Conservation (phyloP, 1,284 basidiomycete species). For the Ustilago sp. region DNA sequence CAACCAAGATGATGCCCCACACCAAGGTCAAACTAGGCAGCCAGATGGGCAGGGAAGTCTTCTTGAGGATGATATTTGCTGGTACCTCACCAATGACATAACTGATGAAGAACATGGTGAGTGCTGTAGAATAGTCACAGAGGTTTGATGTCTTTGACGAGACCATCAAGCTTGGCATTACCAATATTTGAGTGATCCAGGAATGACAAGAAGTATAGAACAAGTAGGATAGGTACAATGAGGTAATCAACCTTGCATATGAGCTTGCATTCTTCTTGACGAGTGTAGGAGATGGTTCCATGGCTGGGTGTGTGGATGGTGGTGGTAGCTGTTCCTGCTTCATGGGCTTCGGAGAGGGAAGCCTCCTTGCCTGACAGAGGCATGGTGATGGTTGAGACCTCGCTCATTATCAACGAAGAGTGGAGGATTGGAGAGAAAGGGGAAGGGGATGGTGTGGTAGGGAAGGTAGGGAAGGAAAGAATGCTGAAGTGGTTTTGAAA, state of each 20-base stretch:
- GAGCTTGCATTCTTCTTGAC: constrained; percentile 48
- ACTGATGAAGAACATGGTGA: constrained; percentile 56
- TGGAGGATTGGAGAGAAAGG: background rate
- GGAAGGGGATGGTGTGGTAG: too few species aligned
- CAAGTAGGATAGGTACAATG: constrained; percentile 57
- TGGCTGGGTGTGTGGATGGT: constrained; percentile 22
- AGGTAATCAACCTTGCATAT: constrained; percentile 58
- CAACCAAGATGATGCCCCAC: constrained; percentile 76
- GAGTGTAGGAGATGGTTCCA: constrained; percentile 45
- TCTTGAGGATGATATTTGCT: constrained; percentile 71
- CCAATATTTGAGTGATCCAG: constrained; percentile 59
- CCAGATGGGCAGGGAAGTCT: constrained; percentile 75
- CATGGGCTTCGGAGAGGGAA: constrained; percentile 26
- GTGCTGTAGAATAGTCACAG: constrained; percentile 46
- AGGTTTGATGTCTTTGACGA: constrained; percentile 51
- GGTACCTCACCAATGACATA: constrained; percentile 59
- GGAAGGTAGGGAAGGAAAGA: background rate
- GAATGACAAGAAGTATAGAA: constrained; percentile 50
- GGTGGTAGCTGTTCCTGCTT: constrained; percentile 9
- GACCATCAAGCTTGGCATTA: constrained; percentile 56
- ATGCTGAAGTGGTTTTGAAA: too few species aligned
- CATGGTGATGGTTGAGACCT: constrained; percentile 12
- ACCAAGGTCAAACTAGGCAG: constrained; percentile 75
- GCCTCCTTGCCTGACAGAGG: constrained; percentile 21
- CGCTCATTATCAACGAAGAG: constrained; percentile 19